Percentiles rank a stretch among this genome's conserved stretches.
These are phyloP conservation scores for Paecilomyces sp. DNA, from an alignment of 2,329 filamentous ascomycete genomes.

Conservation along the genomic window DNA sequence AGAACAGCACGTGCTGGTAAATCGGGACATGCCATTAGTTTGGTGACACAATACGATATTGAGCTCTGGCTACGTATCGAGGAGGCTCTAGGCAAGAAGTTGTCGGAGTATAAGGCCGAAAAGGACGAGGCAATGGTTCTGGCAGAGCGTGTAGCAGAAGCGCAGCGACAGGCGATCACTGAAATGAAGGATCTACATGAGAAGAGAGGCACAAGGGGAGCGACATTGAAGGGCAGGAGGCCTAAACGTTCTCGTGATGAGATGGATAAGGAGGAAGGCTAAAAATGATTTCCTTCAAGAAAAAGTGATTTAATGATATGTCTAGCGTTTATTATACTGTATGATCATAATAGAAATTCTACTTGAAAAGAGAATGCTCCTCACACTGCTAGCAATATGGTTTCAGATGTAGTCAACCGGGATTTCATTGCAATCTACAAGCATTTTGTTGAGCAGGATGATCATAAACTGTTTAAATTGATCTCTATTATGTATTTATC, in stretches of 20 bases:
- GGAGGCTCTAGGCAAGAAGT: conserved; percentile 68
- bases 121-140: conserved; percentile 85
- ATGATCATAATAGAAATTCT: neutral
- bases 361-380: too few relatives aligned
- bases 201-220: conserved; percentile 48
- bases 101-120: conserved; percentile 60
- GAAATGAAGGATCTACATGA: conserved; percentile 80
- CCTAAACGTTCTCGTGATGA: conserved; percentile 51
- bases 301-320: neutral
- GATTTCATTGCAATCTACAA: too few relatives aligned
- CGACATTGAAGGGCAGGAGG: conserved; percentile 46
- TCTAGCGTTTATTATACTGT: neutral
- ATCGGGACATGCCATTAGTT: conserved; percentile 68
- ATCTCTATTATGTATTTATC: neutral
- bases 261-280: conserved; percentile 73
- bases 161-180: conserved; percentile 68
- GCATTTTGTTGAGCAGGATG: too few relatives aligned
- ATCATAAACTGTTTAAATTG: neutral
- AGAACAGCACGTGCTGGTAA: conserved; percentile 83
- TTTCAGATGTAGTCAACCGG: neutral
- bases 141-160: conserved; percentile 69
- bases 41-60: conserved; percentile 84
- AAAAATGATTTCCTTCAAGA: conserved; percentile 2
- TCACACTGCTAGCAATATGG: neutral
- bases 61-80: conserved; percentile 78